Conservation (phyloP, 192 early-diverging fungal species). For the Linderina pennispora region DNA sequence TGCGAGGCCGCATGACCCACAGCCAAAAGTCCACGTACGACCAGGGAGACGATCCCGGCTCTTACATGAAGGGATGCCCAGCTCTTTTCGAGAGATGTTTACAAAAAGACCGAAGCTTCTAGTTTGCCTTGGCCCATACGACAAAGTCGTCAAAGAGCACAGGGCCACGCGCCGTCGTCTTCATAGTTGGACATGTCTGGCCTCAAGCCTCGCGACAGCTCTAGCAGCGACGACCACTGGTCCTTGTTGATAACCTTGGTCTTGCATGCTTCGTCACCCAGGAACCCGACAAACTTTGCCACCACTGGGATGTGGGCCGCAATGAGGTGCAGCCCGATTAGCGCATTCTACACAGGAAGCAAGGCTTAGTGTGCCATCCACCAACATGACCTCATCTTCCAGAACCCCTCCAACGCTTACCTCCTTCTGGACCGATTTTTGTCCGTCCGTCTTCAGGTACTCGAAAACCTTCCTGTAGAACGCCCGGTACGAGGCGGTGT, state of each 20-base stretch:
- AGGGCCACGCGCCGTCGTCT: slow-evolving; percentile 43
- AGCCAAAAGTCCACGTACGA: too few relatives aligned
- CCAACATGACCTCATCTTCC: too few relatives aligned
- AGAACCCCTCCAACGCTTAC: slow-evolving; percentile 16
- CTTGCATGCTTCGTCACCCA: slow-evolving; percentile 15
- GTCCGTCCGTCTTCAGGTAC: slow-evolving; percentile 16
- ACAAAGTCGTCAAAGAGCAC: slow-evolving; percentile 41
- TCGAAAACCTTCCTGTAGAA: slow-evolving; percentile 37
- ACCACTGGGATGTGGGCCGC: slow-evolving; percentile 16
- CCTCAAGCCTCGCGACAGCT: slow-evolving; percentile 17
- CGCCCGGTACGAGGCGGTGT: slow-evolving; percentile 8
- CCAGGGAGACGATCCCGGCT: too few relatives aligned
- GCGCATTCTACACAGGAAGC: slow-evolving; percentile 24
- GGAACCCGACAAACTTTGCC: slow-evolving; percentile 27
- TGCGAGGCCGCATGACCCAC: too few relatives aligned
- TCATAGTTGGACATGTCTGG: slow-evolving; percentile 21
- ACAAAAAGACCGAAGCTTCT: too few relatives aligned
- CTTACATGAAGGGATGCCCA: not conserved
- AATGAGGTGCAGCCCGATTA: slow-evolving; percentile 20
- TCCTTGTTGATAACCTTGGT: slow-evolving; percentile 32
- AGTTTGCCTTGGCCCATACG: slow-evolving; percentile 10
- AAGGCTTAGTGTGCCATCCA: too few relatives aligned
- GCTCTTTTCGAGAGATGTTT: too few relatives aligned
- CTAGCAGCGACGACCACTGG: slow-evolving; percentile 42
- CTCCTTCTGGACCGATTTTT: slow-evolving; percentile 16